phyloP scores from a whole-genome alignment of 192 early-diverging fungal genomes.

The Endogone sp. region DNA sequence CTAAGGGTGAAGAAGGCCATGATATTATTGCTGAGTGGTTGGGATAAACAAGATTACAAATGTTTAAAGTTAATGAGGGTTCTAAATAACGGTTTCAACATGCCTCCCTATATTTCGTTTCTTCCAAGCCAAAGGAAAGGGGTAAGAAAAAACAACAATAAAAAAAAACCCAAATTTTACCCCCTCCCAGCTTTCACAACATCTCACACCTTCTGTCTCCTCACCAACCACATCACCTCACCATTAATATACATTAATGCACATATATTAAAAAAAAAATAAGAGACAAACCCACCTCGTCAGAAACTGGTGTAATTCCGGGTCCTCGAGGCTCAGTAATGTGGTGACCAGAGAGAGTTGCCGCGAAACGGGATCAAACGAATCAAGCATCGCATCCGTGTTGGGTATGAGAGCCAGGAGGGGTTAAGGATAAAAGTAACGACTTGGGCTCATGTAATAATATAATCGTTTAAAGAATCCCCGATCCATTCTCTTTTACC shows the following conservation, averaged over 20 bases:
- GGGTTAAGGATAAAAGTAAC: background rate
- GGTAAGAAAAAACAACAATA: too few relatives aligned
- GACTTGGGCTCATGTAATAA: too few relatives aligned
- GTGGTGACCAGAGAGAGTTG: constrained; percentile 42
- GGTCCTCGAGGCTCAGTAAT: constrained; percentile 45
- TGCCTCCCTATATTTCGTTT: too few relatives aligned
- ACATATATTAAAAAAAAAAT: too few relatives aligned
- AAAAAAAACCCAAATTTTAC: too few relatives aligned
- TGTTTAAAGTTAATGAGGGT: too few relatives aligned
- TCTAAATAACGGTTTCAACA: background rate
- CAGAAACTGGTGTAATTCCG: constrained; percentile 21
- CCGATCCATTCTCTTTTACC: too few relatives aligned
- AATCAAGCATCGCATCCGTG: constrained; percentile 52
- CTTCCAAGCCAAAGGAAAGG: too few relatives aligned
- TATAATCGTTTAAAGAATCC: too few relatives aligned
- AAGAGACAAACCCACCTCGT: background rate
- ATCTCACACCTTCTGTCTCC: background rate
- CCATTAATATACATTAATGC: too few relatives aligned
- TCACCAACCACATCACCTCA: background rate
- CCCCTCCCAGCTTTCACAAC: too few relatives aligned
- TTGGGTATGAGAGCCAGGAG: background rate
- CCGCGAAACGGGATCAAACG: constrained; percentile 46
- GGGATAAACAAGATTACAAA: background rate
- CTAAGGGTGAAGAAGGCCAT: constrained; percentile 65
- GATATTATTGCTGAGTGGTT: constrained; percentile 32